Base-by-base conservation (phyloP, 164 flowering plant genomes). In the Vitis riparia region DNA sequence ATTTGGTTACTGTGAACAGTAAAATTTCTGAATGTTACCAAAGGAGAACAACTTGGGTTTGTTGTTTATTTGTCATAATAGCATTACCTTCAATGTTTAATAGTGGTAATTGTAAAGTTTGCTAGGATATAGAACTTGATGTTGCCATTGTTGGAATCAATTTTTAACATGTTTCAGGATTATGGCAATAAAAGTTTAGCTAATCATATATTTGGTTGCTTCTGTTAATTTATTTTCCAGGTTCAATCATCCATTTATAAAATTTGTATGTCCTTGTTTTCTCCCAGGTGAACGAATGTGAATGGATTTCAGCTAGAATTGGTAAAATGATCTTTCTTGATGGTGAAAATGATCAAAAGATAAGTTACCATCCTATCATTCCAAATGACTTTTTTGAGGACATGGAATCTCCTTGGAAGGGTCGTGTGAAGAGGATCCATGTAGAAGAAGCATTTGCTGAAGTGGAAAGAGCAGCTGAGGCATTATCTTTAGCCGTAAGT, bases 321-420 rank as follows among this genome's bases (percentile, higher is more conserved):
- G 86, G 80, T 68, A 89, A 84, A 77, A 81, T 87, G 69, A 88
- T 95, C 66, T 89, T 82, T 69, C 72, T 89, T 64, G 89, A 90
- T 64, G 86, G 85, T 74, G 98, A 91, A 71, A 79, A 56, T 67
- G 92, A 90, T 79, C 90, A 91, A 69, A 78, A 76, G 64, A 75
- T 82, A 60, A 82, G 85, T 76, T 85, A 87, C 11, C 81, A 65
- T 70, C 67, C 80, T 66, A n/a, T 50, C 17, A 76, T 95, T 62
- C 97, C 99, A 4, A 76, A 64, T 76, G 98, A 90, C 1, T 95
- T 95, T 82, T 91, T 95, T 73, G 93, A 85, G 73, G 97, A 88
- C 68, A 86, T 93, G 89, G 99, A 95, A 66, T 89, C 88, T 64
- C 77, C 93, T 23, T 95, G 99, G 98, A 93, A 86, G 81, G 89